phyloP scores from a whole-genome alignment of 306 rosid species.

The Cyamopsis tetragonoloba region DNA sequence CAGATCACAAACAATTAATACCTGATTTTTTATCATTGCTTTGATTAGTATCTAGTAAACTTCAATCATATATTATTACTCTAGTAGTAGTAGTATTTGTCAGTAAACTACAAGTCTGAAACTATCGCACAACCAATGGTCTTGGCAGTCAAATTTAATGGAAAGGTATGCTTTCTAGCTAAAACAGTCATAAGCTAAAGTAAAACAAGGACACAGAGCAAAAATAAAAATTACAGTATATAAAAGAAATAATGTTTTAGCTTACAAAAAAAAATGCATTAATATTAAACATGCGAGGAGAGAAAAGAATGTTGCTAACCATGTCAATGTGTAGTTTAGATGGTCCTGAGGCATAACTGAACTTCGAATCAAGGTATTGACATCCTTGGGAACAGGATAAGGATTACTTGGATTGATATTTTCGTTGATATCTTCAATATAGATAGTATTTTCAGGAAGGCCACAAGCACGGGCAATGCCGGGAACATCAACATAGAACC shows the following conservation, averaged over 20 bases:
- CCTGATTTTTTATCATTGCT: background rate
- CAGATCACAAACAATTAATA: background rate
- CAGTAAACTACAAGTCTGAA: background rate
- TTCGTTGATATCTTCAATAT: constrained; percentile 67
- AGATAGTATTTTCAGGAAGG: constrained; percentile 68
- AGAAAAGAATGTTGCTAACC: constrained; percentile 43
- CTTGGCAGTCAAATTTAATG: background rate
- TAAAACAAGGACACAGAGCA: background rate
- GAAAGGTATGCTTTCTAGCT: background rate
- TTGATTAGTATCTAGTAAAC: background rate
- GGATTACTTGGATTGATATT: constrained; percentile 78
- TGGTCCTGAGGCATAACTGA: constrained; percentile 96
- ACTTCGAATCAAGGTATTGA: constrained; percentile 64
- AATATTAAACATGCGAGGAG: background rate
- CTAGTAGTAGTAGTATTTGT: background rate
- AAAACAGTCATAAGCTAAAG: constrained; percentile 4
- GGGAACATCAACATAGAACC: constrained; percentile 96
- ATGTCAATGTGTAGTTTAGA: constrained; percentile 82
- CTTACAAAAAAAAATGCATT: background rate
- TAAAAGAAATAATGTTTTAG: background rate
- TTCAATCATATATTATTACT: background rate
- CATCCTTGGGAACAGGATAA: constrained; percentile 86
- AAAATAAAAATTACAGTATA: background rate
- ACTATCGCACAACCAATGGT: background rate
- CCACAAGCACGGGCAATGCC: constrained; percentile 63